Base-by-base conservation (phyloP, 345 rosid genomes). In the Garcia nutans region DNA sequence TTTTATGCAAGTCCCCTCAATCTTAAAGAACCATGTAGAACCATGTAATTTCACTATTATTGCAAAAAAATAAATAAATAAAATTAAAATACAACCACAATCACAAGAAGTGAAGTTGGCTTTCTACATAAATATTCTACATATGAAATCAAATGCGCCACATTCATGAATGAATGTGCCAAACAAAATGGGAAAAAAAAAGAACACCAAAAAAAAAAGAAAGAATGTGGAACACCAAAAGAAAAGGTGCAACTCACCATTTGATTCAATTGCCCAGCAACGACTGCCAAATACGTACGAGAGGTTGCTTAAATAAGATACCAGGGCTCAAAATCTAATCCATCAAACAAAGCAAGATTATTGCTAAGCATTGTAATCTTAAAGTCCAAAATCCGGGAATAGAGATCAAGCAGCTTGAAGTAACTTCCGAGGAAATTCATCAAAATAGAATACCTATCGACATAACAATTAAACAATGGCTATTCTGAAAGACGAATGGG, bases 341-440 rank as follows among this genome's bases (percentile, higher is more conserved):
- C 68, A 47, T 44, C 67, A 61, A 45, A 20, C 19, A 73, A 61
- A 23, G 41, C 7, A 47, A 23, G 33, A 72, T 16, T 45, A 59
- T 10, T 22, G 12, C n/a, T 24, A 59, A 16, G 15, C 26, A 58
- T 72, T 8, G 65, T 23, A 57, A 58, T 26, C 54, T 72, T 59
- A 23, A 61, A 26, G 66, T 59, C 52, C 33, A 72, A 72, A 72
- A 20, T 44, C 65, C 56, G 26, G 28, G 3, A 47, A 68, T 45
- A 23, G 23, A 49, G 56, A 47, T 15, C 0, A 12, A 24, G 12
- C 55, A 67, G 28, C 63, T 23, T 23, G 33, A 67, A 45, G 71
- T 13, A 45, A 67, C 56, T 45, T 44, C 26, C 11, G 23, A 67
- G 56, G 17, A 24, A 67, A 31, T n/a, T 67, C 15, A 68, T 16